Conservation (phyloP, 1,139 yeast species). For the Wickerhamomyces sp. region DNA sequence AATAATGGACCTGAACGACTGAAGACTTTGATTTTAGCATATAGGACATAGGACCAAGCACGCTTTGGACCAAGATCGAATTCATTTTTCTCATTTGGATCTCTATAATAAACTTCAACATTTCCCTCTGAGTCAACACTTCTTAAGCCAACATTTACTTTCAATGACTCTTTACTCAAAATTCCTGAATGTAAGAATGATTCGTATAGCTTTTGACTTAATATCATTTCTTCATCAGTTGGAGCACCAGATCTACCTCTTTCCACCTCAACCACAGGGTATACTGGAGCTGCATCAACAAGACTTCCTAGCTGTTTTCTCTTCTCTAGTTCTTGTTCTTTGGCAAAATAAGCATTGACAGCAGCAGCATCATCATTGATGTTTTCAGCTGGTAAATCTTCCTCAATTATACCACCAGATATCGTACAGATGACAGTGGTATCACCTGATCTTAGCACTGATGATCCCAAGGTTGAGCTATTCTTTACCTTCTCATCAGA, state of each 20-base stretch:
- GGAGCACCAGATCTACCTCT: conserved; percentile 81
- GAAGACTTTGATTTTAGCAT: conserved; percentile 72
- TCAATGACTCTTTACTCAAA: conserved; percentile 41
- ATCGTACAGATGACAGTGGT: conserved; percentile 74
- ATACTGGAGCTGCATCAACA: conserved; percentile 40
- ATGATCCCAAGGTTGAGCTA: conserved; percentile 56
- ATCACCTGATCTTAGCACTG: conserved; percentile 68
- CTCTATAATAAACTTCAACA: conserved; percentile 37
- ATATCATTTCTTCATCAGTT: conserved; percentile 82
- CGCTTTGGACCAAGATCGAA: conserved; percentile 33
- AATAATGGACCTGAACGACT: conserved; percentile 79
- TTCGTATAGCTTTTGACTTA: conserved; percentile 67
- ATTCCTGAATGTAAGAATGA: conserved; percentile 50
- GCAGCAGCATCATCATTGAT: conserved; percentile 35
- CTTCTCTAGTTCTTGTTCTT: conserved; percentile 21
- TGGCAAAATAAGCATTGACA: conserved; percentile 33
- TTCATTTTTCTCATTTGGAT: conserved; percentile 25
- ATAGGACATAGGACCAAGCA: conserved; percentile 57
- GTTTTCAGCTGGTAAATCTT: conserved; percentile 31
- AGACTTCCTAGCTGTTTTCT: conserved; percentile 13
- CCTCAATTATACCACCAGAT: conserved; percentile 65
- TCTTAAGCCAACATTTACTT: conserved; percentile 49
- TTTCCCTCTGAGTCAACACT: conserved; percentile 36
- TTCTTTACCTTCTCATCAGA: conserved; percentile 18
- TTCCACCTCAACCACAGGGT: conserved; percentile 76